Evolutionary conservation across 2,329 filamentous ascomycete genomes (phyloP).

Genomic region (Chrysoporthe cubensis): DNA sequence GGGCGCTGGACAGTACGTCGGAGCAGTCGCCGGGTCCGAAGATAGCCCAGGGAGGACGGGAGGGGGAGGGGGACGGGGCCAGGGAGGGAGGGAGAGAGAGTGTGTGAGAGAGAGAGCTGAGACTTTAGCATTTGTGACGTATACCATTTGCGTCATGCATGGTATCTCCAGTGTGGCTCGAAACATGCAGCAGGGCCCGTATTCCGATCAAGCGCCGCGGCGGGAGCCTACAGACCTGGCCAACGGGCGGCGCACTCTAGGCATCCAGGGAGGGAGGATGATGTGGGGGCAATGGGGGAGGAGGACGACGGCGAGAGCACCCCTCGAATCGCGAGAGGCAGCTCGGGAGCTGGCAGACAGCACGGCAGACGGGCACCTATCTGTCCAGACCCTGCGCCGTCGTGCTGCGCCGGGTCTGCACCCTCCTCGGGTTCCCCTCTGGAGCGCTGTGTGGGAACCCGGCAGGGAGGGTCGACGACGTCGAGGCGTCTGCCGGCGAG

Average conservation of each 20-base stretch:
- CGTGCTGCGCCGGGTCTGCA: neutral
- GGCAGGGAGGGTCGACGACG: neutral
- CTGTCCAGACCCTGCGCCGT: neutral
- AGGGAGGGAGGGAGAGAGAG: neutral
- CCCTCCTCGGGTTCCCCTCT: too few species aligned
- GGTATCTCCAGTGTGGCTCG: constrained; percentile 21
- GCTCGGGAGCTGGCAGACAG: neutral
- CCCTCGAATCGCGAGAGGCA: neutral
- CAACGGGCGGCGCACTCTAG: neutral
- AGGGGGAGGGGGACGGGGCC: too few species aligned
- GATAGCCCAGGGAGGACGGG: neutral
- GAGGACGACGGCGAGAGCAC: constrained; percentile 3
- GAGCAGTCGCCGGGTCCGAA: neutral
- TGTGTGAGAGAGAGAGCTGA: constrained; percentile 1
- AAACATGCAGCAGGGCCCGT: constrained; percentile 25
- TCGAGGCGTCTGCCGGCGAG: neutral
- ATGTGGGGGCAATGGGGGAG: neutral
- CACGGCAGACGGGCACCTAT: neutral
- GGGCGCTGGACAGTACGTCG: neutral
- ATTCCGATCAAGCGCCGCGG: neutral
- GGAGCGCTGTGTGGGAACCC: too few species aligned
- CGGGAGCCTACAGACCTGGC: neutral
- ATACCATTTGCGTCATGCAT: constrained; percentile 23
- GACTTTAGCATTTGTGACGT: constrained; percentile 13
- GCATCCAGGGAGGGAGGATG: neutral